phyloP scores from a whole-genome alignment of 352 stramenopile species.

The Phytopythium aichiense region DNA sequence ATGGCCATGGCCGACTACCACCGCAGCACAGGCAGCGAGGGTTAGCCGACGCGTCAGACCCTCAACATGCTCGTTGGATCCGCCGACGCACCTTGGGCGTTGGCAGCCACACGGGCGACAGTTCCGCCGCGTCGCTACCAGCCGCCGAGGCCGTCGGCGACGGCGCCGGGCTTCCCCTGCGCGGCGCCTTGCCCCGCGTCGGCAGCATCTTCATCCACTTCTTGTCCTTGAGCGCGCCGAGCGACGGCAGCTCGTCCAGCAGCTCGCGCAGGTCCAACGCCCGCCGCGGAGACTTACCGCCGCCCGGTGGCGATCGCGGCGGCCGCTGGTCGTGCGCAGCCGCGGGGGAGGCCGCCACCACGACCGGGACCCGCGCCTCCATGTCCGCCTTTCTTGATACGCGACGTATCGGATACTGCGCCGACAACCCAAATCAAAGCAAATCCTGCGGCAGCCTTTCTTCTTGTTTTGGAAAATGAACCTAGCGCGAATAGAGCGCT shows the following conservation, averaged over 20 bases:
- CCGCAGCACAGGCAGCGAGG: neutral
- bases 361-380: slow-evolving; percentile 10
- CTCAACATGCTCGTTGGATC: neutral
- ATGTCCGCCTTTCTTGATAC: slow-evolving; percentile 5
- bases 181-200: slow-evolving; percentile 24
- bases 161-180: slow-evolving; percentile 3
- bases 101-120: slow-evolving; percentile 30
- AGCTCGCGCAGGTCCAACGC: slow-evolving; percentile 49
- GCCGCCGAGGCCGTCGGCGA: slow-evolving; percentile 9
- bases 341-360: neutral
- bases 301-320: slow-evolving; percentile 13
- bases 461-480: slow-evolving; percentile 2
- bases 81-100: slow-evolving; percentile 22
- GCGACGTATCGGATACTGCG: no score
- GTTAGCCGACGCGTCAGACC: neutral
- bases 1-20: slow-evolving; percentile 27
- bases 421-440: neutral
- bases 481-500: slow-evolving; percentile 6
- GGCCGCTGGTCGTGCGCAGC: slow-evolving; percentile 9
- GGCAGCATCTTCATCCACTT: slow-evolving; percentile 63
- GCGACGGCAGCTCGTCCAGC: slow-evolving; percentile 57
- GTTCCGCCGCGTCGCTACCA: slow-evolving; percentile 16
- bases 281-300: slow-evolving; percentile 13
- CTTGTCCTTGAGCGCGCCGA: slow-evolving; percentile 50
- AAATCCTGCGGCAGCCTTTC: neutral